Evolutionary conservation across 2,329 filamentous ascomycete genomes (phyloP), one percentile per base, ranked within the genome.

Genomic region (Trichoderma oligosporum): DNA sequence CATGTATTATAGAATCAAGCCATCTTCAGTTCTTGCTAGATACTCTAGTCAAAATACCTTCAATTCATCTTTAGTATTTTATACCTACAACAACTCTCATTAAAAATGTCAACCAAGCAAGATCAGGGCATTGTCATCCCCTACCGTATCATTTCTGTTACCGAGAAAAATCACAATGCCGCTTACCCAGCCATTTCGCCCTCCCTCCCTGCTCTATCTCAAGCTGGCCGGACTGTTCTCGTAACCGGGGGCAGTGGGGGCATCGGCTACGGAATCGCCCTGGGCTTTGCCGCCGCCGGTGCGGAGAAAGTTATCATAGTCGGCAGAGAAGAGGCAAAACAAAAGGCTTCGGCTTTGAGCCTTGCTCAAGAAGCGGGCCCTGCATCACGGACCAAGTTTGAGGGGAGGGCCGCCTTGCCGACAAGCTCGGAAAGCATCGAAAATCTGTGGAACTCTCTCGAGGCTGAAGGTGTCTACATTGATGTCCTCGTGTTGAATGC

Each of bases 221-320:
- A 77, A 35, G 63, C 65, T 4, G 74, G 74, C 12, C 64, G 67
- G 11, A 84, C 78, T 2, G 81, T 86, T 6, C 74, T 89, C 12
- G 82, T 90, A 65, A 86, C 84, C 1, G 86, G 86, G 41, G 84
- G 80, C 22, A 80, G 80, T 1, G 78, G 76, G 0, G 84, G 86
- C 38, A 82, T 89, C 51, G 86, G 86, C 4, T 81, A 82, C 59
- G 81, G 82, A 1, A 79, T 86, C 8, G 85, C 85, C 2, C 75
- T 77, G 45, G 73, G 83, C 38, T 89, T 78, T 62, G 67, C 70
- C 6, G 54, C 61, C 2, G 78, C 77, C 0, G 67, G 67, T 0
- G 73, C 74, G 2, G 42, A 63, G 4, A 66, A 63, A 3, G 65
- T 78, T 47, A 69, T 72, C 39, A 66, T 80, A 31, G 59, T 71